phyloP scores from a whole-genome alignment of 2,329 filamentous ascomycete species.

The Curvularia sp. region DNA sequence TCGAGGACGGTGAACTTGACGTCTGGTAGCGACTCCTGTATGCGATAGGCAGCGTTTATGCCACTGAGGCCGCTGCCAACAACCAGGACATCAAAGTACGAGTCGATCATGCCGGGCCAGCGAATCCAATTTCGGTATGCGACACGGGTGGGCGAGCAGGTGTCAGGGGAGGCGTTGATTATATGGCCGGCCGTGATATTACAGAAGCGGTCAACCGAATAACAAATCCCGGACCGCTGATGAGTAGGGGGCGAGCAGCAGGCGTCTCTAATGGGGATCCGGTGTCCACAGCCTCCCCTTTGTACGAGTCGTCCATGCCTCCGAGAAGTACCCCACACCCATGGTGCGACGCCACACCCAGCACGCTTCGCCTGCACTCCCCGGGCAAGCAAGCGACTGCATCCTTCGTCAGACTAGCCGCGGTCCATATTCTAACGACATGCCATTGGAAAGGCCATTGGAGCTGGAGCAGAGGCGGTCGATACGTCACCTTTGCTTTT shows the following conservation, averaged over 20 bases:
- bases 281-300: conserved; percentile 6
- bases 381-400: not conserved
- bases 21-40: conserved; percentile 65
- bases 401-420: not conserved
- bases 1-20: conserved; percentile 73
- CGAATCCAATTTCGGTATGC: not conserved
- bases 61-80: conserved; percentile 78
- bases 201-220: not conserved
- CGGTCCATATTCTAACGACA: not conserved
- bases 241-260: not conserved
- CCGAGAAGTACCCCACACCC: conserved; percentile 5
- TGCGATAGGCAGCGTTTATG: conserved; percentile 76
- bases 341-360: conserved; percentile 6
- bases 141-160: not conserved
- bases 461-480: not conserved
- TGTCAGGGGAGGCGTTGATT: not conserved
- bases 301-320: not conserved
- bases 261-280: conserved; percentile 8
- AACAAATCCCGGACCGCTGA: not conserved
- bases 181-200: not conserved
- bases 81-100: conserved; percentile 61
- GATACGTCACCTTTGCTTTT: conserved; percentile 12
- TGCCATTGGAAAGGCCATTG: conserved; percentile 4
- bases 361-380: too few species aligned
- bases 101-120: conserved; percentile 24